Conservation (phyloP, 139 green algal genomes). For the Chlorella sp. region DNA sequence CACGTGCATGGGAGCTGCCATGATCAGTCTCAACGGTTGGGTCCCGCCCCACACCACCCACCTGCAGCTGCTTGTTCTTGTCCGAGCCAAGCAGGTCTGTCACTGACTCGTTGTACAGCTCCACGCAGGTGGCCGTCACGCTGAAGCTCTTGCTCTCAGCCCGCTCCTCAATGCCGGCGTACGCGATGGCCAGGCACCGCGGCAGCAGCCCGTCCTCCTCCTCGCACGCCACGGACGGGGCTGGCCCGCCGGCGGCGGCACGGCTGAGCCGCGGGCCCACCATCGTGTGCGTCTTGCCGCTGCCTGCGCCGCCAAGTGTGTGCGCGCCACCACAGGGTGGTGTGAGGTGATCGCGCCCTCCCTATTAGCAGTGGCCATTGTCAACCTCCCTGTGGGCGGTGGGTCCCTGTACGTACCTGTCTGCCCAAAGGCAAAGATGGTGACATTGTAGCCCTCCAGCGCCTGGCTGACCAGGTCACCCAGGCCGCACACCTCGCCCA, state of each 20-base stretch:
- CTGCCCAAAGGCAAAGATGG: slow-evolving; percentile 66
- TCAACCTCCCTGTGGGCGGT: no score
- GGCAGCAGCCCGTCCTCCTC: slow-evolving; percentile 52
- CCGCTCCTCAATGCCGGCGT: slow-evolving; percentile 16
- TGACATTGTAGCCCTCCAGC: slow-evolving; percentile 61
- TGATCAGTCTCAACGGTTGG: neutral
- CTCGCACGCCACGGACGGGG: neutral
- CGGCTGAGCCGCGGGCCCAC: slow-evolving; percentile 50
- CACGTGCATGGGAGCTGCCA: no score
- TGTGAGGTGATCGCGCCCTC: neutral
- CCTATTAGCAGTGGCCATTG: neutral
- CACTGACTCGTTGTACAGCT: slow-evolving; percentile 73
- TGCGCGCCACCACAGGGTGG: no score
- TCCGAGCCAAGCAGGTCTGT: slow-evolving; percentile 50
- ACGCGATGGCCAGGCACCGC: slow-evolving; percentile 28
- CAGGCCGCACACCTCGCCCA: slow-evolving; percentile 49
- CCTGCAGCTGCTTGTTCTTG: slow-evolving; percentile 31
- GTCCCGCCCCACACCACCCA: no score
- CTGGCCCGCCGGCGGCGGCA: neutral
- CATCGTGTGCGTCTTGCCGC: slow-evolving; percentile 80
- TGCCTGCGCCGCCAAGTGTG: no score
- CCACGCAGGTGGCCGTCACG: slow-evolving; percentile 19
- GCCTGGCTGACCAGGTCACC: slow-evolving; percentile 48
- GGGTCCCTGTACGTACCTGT: slow-evolving; percentile 9
- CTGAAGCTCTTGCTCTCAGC: slow-evolving; percentile 7